These are phyloP conservation scores for Xylaria sp. DNA, from an alignment of 2,329 filamentous ascomycete species.

Conservation along the genomic window DNA sequence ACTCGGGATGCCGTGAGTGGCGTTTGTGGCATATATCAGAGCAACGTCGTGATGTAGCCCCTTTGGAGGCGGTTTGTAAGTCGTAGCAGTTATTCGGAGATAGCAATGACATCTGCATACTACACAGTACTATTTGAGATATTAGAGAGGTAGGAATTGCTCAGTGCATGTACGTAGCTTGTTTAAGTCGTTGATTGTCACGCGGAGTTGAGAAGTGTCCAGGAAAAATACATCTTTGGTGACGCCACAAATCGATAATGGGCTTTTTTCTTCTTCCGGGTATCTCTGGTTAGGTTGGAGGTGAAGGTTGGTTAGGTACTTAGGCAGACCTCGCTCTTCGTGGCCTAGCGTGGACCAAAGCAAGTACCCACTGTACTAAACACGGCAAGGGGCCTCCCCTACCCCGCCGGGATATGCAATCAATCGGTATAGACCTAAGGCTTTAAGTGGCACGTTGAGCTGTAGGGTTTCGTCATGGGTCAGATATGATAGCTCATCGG, in stretches of 20 bases:
- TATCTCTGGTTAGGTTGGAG: background rate
- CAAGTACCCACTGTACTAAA: background rate
- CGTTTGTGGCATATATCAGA: background rate
- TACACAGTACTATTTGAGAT: no score
- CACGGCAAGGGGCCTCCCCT: constrained; percentile 4
- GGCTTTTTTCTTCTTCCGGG: background rate
- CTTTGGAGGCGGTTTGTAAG: background rate
- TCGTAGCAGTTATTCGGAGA: background rate
- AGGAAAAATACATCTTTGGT: background rate
- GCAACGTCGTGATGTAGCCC: no score
- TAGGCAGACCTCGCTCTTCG: background rate
- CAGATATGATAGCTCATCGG: constrained; percentile 4
- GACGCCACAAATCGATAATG: constrained; percentile 20
- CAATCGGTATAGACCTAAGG: constrained; percentile 14
- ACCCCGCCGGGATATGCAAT: constrained; percentile 22
- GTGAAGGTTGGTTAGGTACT: constrained; percentile 19
- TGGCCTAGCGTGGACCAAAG: background rate
- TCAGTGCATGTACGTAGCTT: no score
- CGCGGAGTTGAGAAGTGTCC: background rate
- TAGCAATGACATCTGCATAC: no score
- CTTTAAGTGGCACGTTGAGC: constrained; percentile 13
- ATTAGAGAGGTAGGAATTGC: no score
- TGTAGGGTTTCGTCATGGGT: constrained; percentile 36
- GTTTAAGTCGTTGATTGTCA: background rate
- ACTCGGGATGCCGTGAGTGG: background rate